Conservation (phyloP, 2,329 filamentous ascomycete genomes). For the Trichothecium sympodiale region DNA sequence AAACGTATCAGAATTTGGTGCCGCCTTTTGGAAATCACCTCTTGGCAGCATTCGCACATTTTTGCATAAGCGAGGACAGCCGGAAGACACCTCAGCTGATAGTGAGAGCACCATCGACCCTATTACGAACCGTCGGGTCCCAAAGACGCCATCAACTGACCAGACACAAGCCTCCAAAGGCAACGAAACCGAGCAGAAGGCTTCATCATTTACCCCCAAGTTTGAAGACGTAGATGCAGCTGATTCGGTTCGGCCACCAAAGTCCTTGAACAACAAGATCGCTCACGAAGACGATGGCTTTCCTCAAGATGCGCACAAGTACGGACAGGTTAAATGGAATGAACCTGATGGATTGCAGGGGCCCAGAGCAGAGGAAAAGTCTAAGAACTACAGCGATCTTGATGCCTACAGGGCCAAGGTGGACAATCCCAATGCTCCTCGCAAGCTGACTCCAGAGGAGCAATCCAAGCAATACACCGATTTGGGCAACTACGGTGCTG, state of each 20-base stretch:
- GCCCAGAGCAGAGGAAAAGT: constrained; percentile 18
- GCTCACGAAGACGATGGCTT: constrained; percentile 3
- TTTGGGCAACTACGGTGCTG: constrained; percentile 13
- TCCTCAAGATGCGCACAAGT: constrained; percentile 24
- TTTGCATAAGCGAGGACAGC: constrained; percentile 12
- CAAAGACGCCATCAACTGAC: constrained; percentile 11
- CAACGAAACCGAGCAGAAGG: neutral
- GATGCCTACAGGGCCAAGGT: constrained; percentile 22
- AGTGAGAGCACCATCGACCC: constrained; percentile 34
- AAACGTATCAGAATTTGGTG: constrained; percentile 8
- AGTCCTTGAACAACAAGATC: no score
- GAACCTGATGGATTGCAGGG: constrained; percentile 14
- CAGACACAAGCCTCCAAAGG: constrained; percentile 3
- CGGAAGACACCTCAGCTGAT: constrained; percentile 10
- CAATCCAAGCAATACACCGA: constrained; percentile 17
- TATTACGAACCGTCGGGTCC: constrained; percentile 45
- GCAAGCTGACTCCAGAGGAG: constrained; percentile 14
- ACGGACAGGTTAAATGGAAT: constrained; percentile 14
- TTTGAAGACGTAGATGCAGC: neutral
- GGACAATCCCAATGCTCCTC: constrained; percentile 16
- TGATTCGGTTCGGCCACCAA: no score
- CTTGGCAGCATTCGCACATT: constrained; percentile 22
- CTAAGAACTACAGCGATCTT: constrained; percentile 20
- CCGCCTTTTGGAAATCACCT: constrained; percentile 13
- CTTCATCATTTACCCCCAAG: neutral